Base-by-base conservation (phyloP, 805 yeast genomes). In the Aciculoconidium aculeatum region DNA sequence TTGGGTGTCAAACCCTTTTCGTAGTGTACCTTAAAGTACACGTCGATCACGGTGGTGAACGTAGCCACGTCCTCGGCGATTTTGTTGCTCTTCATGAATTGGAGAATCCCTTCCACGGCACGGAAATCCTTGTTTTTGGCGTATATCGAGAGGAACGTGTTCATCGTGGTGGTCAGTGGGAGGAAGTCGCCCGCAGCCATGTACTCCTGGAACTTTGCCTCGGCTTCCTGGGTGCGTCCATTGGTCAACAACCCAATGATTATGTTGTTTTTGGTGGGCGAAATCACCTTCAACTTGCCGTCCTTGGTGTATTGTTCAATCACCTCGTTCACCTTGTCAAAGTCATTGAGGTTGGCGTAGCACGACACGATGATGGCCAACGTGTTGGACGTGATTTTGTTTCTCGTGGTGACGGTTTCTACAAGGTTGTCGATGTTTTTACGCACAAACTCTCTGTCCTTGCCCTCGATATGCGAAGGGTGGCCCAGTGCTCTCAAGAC, bases 61-160 rank as follows among this genome's bases (percentile, higher is more conserved):
- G 88, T 78, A 11, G 75, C 75, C 25, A 75, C 61, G 47, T 77
- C 83, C 15, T 80, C 80, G 20, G 60, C 44, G 14, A 78, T 50
- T 3, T 55, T 47, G 15, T 56, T 34, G 17, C 48, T 49, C 21
- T 45, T 47, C 73, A 77, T 68, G 34, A 58, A 57, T 18, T 64
- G 35, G 15, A 60, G 56, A 23, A 80, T 51, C 9, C 72, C 58
- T n/a, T 58, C 61, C n/a, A 60, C 58, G 4, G 79, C 79, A 26
- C 61, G 60, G 17, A 58, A 63, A 35, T 73, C 61, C 22, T 61
- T 56, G 6, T 31, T 35, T 20, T 58, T 54, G 11, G 70, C 55
- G 31, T 71, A 67, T 21, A 53, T 40, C 15, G 58, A 45, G 39
- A 81, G 49, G 28, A 77, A 55, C 11, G 60, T 52, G 57, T 80